Evolutionary conservation across 768 basidiomycete species (phyloP).

Genomic region (Termitomyces sp.): DNA sequence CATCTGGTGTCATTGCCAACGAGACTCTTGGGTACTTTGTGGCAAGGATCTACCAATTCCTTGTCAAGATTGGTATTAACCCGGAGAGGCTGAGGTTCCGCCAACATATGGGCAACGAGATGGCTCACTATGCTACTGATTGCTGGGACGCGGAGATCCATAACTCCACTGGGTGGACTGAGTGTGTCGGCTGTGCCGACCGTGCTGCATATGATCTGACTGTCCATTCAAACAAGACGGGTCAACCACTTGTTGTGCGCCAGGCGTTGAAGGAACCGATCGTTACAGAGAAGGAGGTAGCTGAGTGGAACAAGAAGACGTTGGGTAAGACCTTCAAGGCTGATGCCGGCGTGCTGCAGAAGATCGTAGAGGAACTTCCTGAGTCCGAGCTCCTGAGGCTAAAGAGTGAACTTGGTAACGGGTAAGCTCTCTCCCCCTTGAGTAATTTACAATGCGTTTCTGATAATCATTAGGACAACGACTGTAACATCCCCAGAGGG

Average conservation of each 20-base stretch:
- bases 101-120: constrained; percentile 98
- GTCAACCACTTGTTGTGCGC: constrained; percentile 79
- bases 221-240: constrained; percentile 83
- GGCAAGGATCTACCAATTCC: constrained; percentile 85
- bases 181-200: constrained; percentile 99
- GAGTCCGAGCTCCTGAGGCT: constrained; percentile 61
- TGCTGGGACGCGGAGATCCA: constrained; percentile 99
- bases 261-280: constrained; percentile 84
- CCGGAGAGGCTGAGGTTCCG: constrained; percentile 82
- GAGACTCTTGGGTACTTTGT: constrained; percentile 98
- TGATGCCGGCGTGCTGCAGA: constrained; percentile 66
- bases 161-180: constrained; percentile 89
- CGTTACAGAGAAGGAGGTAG: constrained; percentile 72
- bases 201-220: constrained; percentile 94
- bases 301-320: constrained; percentile 82
- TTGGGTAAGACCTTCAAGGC: constrained; percentile 88
- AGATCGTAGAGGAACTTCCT: constrained; percentile 58
- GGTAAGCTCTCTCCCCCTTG: constrained; percentile 39
- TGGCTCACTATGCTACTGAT: constrained; percentile 99
- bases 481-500: constrained; percentile 56
- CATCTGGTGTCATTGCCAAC: constrained; percentile 84
- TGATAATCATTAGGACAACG: constrained; percentile 36
- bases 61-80: constrained; percentile 88
- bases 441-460: neutral
- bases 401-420: constrained; percentile 68